phyloP scores from a whole-genome alignment of 352 stramenopile genomes.

The Pythium phragmiticola region DNA sequence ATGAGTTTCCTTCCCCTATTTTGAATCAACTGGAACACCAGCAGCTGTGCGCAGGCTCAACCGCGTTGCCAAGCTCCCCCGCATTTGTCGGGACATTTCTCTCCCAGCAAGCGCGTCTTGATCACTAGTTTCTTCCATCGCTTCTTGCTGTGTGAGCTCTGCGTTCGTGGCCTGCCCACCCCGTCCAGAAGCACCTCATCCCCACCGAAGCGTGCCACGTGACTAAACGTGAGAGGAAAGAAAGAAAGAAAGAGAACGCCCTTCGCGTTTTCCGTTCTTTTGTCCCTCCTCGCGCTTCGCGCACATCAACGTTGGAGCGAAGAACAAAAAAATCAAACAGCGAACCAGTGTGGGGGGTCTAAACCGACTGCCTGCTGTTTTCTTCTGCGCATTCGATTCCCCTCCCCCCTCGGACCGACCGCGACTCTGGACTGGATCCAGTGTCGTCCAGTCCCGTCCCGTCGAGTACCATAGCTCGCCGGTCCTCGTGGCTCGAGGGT shows the following conservation, averaged over 20 bases:
- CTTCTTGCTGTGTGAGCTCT: no score
- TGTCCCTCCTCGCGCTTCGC: background rate
- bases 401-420: background rate
- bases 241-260: background rate
- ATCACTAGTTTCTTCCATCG: background rate
- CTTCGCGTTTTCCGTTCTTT: background rate
- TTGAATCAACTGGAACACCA: slow-evolving; percentile 24
- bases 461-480: slow-evolving; percentile 15
- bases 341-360: background rate
- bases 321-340: slow-evolving; percentile 1
- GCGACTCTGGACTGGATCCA: slow-evolving; percentile 14
- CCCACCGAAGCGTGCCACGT: no score
- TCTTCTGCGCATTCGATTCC: slow-evolving; percentile 1
- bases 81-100: slow-evolving; percentile 7
- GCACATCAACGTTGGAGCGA: background rate
- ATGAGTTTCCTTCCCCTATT: slow-evolving; percentile 27
- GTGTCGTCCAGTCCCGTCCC: slow-evolving; percentile 1
- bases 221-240: background rate
- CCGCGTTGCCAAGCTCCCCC: background rate
- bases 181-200: background rate
- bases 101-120: background rate
- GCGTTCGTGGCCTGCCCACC: background rate
- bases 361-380: slow-evolving; percentile 3
- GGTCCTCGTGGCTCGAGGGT: slow-evolving; percentile 14
- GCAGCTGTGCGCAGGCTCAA: slow-evolving; percentile 9